phyloP scores from a whole-genome alignment of 805 yeast species.

The Wickerhamiella spandovensis region DNA sequence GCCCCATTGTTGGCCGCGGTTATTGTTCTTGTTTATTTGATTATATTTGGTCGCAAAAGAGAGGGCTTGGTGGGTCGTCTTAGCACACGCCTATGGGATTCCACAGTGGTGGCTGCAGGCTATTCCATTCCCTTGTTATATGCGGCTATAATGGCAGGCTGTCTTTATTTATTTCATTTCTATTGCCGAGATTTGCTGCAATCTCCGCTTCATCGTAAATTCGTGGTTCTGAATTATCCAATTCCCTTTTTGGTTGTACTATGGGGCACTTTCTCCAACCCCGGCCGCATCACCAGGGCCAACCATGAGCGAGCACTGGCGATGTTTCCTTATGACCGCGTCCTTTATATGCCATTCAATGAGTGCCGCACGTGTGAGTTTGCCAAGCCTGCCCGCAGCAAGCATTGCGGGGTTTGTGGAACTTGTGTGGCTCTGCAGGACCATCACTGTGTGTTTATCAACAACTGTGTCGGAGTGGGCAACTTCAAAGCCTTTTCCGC shows the following conservation, averaged over 20 bases:
- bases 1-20: background rate
- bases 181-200: slow-evolving; percentile 2
- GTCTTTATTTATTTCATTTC: slow-evolving; percentile 12
- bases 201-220: slow-evolving; percentile 5
- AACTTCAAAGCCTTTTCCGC: slow-evolving; percentile 49
- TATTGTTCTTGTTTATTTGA: background rate
- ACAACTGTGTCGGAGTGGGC: slow-evolving; percentile 45
- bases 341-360: slow-evolving; percentile 38
- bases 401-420: slow-evolving; percentile 43
- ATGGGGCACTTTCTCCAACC: slow-evolving; percentile 25
- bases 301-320: slow-evolving; percentile 18
- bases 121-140: slow-evolving; percentile 17
- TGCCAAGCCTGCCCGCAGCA: slow-evolving; percentile 44
- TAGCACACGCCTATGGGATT: background rate
- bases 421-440: slow-evolving; percentile 37
- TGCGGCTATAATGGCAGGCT: slow-evolving; percentile 9
- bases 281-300: slow-evolving; percentile 24
- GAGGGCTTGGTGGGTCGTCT: background rate
- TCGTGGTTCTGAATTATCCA: slow-evolving; percentile 11
- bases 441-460: slow-evolving; percentile 53
- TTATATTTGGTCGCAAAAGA: slow-evolving; percentile 4
- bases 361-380: slow-evolving; percentile 36
- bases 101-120: slow-evolving; percentile 5
- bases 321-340: slow-evolving; percentile 32
- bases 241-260: slow-evolving; percentile 16